Evolutionary conservation across 352 stramenopile genomes (phyloP).

Genomic region (Pilasporangium apinafurcum): DNA sequence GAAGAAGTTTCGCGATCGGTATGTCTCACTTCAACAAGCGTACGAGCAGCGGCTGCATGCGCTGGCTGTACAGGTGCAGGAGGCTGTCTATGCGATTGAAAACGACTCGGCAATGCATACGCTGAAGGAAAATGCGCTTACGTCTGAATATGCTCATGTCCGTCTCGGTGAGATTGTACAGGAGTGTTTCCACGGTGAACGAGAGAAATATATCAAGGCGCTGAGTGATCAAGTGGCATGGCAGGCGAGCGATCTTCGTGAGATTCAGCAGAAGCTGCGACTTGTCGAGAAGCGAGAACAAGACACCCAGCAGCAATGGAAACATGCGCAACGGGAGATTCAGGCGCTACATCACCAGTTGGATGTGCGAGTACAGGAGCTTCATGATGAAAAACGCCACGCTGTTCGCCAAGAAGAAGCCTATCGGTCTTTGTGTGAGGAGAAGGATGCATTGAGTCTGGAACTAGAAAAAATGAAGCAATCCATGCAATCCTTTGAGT

Average conservation of each 20-base stretch:
- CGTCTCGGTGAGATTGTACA: slow-evolving; percentile 59
- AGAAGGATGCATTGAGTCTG: slow-evolving; percentile 23
- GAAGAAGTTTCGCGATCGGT: slow-evolving; percentile 68
- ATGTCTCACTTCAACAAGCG: slow-evolving; percentile 53
- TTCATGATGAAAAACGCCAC: slow-evolving; percentile 32
- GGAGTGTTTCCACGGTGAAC: slow-evolving; percentile 60
- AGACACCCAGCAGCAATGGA: slow-evolving; percentile 33
- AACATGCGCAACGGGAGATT: slow-evolving; percentile 31
- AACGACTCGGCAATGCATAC: slow-evolving; percentile 54
- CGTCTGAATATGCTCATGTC: slow-evolving; percentile 49
- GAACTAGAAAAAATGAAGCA: slow-evolving; percentile 27
- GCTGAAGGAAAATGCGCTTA: slow-evolving; percentile 59
- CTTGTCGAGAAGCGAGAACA: slow-evolving; percentile 27
- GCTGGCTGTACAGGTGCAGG: slow-evolving; percentile 42
- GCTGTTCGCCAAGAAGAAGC: slow-evolving; percentile 13
- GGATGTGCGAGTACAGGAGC: slow-evolving; percentile 30
- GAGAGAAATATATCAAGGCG: slow-evolving; percentile 66
- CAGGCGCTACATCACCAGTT: slow-evolving; percentile 31
- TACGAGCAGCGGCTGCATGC: slow-evolving; percentile 67
- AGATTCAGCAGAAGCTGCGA: slow-evolving; percentile 38
- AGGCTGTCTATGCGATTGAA: slow-evolving; percentile 44
- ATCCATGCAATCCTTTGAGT: slow-evolving; percentile 20
- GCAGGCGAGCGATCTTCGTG: slow-evolving; percentile 58
- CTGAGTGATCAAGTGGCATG: slow-evolving; percentile 67
- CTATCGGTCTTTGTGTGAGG: slow-evolving; percentile 14